A percentile compares a stretch with the other conserved stretches of the same genome.
phyloP scores from a whole-genome alignment of 2,329 filamentous ascomycete genomes.

The Chrysoporthe deuterocubensis region DNA sequence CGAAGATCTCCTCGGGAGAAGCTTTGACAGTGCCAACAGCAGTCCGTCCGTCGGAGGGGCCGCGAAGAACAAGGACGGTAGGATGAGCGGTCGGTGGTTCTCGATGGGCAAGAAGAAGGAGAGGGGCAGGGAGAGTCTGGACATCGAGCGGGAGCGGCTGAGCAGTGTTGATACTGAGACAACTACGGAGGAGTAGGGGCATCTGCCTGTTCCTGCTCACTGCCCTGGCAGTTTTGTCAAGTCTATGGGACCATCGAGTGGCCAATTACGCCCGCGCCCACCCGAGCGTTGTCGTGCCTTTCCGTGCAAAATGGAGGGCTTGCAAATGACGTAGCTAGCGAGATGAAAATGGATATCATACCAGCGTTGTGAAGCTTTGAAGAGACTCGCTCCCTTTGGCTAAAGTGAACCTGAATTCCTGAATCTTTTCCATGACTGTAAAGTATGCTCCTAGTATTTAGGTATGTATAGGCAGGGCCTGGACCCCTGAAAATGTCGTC shows the following conservation, averaged over 20 bases:
- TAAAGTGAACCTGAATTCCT: background rate
- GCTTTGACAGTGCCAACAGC: slow-evolving; percentile 60
- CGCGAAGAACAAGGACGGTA: slow-evolving; percentile 42
- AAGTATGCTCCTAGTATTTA: too few species aligned
- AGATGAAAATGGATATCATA: slow-evolving; percentile 14
- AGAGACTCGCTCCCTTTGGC: background rate
- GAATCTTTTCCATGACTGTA: too few species aligned
- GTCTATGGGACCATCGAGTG: too few species aligned
- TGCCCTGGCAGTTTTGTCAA: background rate
- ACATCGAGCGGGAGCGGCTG: slow-evolving; percentile 49
- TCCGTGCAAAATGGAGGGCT: background rate
- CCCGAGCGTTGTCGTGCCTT: background rate
- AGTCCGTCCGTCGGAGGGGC: slow-evolving; percentile 62
- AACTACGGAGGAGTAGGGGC: slow-evolving; percentile 21
- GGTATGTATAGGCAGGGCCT: too few species aligned
- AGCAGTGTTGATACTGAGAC: slow-evolving; percentile 19
- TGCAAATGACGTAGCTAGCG: slow-evolving; percentile 7
- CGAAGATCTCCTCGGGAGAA: slow-evolving; percentile 54
- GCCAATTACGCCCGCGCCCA: background rate
- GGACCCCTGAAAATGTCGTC: background rate
- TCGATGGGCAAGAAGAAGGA: slow-evolving; percentile 62
- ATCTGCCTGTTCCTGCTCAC: background rate
- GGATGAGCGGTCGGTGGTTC: slow-evolving; percentile 53
- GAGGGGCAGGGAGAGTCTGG: slow-evolving; percentile 60
- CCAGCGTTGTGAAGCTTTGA: slow-evolving; percentile 11